phyloP scores from a whole-genome alignment of 192 early-diverging fungal species.

The Anaeromyces robustus region DNA sequence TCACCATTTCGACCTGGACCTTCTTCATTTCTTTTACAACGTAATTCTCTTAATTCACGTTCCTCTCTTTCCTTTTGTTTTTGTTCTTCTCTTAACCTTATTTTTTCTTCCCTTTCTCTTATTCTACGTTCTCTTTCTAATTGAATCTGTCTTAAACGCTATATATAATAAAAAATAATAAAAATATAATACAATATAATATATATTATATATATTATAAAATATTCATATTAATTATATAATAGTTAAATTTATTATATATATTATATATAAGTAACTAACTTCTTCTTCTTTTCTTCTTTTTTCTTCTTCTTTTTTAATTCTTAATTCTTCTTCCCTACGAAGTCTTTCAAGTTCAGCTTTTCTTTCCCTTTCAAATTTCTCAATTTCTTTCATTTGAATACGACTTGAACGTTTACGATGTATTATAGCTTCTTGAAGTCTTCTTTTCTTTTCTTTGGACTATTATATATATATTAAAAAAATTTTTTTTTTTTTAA shows the following conservation, averaged over 20 bases:
- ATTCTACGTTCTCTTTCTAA: slow-evolving; percentile 15
- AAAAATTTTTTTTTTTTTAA: too few species aligned
- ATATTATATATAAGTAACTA: slow-evolving; percentile 5
- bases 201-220: too few species aligned
- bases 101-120: slow-evolving; percentile 6
- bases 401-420: slow-evolving; percentile 49
- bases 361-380: slow-evolving; percentile 24
- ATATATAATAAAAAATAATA: too few species aligned
- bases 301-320: slow-evolving; percentile 14
- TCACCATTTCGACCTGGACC: slow-evolving; percentile 1
- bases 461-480: slow-evolving; percentile 11
- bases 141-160: slow-evolving; percentile 10
- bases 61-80: slow-evolving; percentile 10
- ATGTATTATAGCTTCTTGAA: slow-evolving; percentile 32
- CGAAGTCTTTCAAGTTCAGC: slow-evolving; percentile 5
- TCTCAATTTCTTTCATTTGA: slow-evolving; percentile 35
- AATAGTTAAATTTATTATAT: too few species aligned
- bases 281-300: slow-evolving; percentile 11
- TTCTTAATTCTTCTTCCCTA: slow-evolving; percentile 14
- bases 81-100: slow-evolving; percentile 1
- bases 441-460: slow-evolving; percentile 32
- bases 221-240: too few species aligned
- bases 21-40: slow-evolving; percentile 1
- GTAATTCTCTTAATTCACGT: not conserved
- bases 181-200: too few species aligned